Percentiles rank a stretch among this genome's conserved stretches.
phyloP scores from a whole-genome alignment of 805 yeast species.

The Ogataea degrootiae region DNA sequence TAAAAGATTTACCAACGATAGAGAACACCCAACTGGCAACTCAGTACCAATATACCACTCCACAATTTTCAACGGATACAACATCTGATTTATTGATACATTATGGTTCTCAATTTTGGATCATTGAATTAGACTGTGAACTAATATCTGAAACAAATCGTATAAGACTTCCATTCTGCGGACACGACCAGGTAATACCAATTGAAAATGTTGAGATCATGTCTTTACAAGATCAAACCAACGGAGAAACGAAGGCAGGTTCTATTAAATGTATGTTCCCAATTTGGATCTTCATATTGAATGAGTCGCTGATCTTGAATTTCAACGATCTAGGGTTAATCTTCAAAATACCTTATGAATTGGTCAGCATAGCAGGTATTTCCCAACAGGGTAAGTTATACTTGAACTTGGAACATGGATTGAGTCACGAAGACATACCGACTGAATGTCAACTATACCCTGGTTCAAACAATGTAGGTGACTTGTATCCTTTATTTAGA shows the following conservation, averaged over 20 bases:
- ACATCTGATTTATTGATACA: constrained; percentile 12
- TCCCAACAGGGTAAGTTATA: constrained; percentile 7
- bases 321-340: constrained; percentile 9
- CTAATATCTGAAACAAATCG: not conserved
- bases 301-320: constrained; percentile 17
- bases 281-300: constrained; percentile 23
- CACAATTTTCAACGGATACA: constrained; percentile 11
- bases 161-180: constrained; percentile 9
- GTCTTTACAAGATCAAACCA: too few relatives aligned
- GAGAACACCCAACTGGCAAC: constrained; percentile 27
- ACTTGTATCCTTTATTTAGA: constrained; percentile 20
- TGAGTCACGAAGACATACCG: constrained; percentile 4
- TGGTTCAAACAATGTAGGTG: not conserved
- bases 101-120: constrained; percentile 17
- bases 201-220: not conserved
- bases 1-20: constrained; percentile 23
- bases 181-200: not conserved
- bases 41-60: constrained; percentile 20
- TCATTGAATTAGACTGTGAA: constrained; percentile 6
- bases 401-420: constrained; percentile 6
- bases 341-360: constrained; percentile 20
- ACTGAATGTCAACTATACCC: constrained; percentile 6
- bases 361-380: constrained; percentile 16
- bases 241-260: not conserved
- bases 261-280: constrained; percentile 4